Percentiles rank a stretch among this genome's conserved stretches.
Conservation (phyloP, 768 basidiomycete species). For the Podaxis sp. region DNA sequence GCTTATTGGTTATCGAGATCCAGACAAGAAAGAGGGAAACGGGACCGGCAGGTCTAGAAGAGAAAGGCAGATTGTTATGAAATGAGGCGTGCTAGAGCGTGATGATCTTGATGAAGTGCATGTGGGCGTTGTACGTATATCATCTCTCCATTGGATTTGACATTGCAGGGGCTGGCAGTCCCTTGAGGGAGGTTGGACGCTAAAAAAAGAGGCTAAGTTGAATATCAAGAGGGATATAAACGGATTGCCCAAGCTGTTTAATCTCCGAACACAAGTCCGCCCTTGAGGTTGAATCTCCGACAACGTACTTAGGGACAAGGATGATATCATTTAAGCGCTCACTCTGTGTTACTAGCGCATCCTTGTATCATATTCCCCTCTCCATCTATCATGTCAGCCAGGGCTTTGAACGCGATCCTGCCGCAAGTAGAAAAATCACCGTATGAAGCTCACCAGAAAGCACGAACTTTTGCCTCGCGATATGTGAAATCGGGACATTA, state of each 20-base stretch:
- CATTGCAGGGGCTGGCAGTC: too few relatives aligned
- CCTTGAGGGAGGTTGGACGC: too few relatives aligned
- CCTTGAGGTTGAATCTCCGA: constrained; percentile 15
- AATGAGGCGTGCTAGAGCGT: too few relatives aligned
- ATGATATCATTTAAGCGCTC: neutral
- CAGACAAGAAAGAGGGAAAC: neutral
- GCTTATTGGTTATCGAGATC: constrained; percentile 1
- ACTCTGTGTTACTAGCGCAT: neutral
- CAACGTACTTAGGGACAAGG: neutral
- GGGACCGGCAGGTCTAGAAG: neutral
- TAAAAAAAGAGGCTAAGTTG: neutral
- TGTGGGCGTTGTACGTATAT: too few relatives aligned
- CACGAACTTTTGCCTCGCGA: constrained; percentile 90
- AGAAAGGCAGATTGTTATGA: neutral
- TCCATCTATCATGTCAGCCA: constrained; percentile 43
- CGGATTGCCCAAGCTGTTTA: neutral
- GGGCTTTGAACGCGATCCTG: constrained; percentile 74
- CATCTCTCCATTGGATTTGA: too few relatives aligned
- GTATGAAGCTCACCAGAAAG: constrained; percentile 97
- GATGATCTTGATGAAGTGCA: too few relatives aligned
- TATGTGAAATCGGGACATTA: constrained; percentile 80
- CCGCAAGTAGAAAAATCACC: constrained; percentile 72
- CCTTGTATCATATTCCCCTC: constrained; percentile 20
- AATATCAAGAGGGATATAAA: neutral
- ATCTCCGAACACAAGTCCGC: constrained; percentile 9